phyloP scores from a whole-genome alignment of 1,284 basidiomycete species.

The Uromyces viciae-fabae region DNA sequence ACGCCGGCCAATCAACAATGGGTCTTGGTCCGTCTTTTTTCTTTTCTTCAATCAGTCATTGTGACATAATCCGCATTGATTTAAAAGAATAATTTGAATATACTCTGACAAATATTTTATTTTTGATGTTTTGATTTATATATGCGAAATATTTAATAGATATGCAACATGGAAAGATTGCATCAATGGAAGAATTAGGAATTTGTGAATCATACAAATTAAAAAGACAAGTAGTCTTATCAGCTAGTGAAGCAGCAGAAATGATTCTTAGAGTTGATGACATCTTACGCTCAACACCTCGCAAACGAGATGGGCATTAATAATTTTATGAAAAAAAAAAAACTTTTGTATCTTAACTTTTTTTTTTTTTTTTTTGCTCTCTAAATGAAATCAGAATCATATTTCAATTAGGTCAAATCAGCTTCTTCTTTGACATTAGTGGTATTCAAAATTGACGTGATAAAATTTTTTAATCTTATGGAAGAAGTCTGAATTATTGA shows the following conservation, averaged over 20 bases:
- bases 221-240: slow-evolving; percentile 88
- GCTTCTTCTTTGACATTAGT: no score
- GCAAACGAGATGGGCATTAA: slow-evolving; percentile 61
- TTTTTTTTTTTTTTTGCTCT: not conserved
- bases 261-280: slow-evolving; percentile 87
- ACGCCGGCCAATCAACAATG: slow-evolving; percentile 76
- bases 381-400: no score
- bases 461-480: no score
- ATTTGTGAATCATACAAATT: slow-evolving; percentile 96
- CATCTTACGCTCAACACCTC: slow-evolving; percentile 62
- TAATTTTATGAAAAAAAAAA: not conserved
- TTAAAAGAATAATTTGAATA: no score
- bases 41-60: not conserved
- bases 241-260: slow-evolving; percentile 93
- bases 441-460: no score
- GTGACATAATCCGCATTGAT: not conserved
- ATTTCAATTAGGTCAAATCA: no score
- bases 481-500: no score
- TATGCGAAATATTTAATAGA: slow-evolving; percentile 62
- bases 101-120: not conserved
- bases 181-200: slow-evolving; percentile 80
- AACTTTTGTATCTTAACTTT: not conserved
- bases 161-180: slow-evolving; percentile 79
- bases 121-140: not conserved
- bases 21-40: slow-evolving; percentile 67